Evolutionary conservation across 257 asterid genomes (phyloP), one percentile per base, ranked within the genome.

Genomic region (Osmanthus fragrans): DNA sequence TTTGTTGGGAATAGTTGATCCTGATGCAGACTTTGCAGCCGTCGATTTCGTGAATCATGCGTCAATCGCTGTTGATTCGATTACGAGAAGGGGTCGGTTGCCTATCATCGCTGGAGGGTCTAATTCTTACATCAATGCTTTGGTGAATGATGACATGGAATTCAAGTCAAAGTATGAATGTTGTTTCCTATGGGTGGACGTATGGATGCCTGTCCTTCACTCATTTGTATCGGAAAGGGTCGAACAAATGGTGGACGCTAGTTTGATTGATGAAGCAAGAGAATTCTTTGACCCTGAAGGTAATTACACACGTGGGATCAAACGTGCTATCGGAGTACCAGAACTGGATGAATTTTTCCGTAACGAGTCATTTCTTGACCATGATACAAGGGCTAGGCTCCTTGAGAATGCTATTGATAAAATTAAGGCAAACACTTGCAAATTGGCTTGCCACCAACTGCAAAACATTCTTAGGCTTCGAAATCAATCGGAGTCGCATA

Each of bases 61-160:
- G 0, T 66, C 89, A 0, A 34, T 2, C 0, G 91, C 91, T 1
- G 84, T 87, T 0, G 91, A 83, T 0, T 80, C 77, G 3, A 92
- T 92, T 2, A 78, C 80, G 0, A 37, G 75, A 64, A 71, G 86
- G 74, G 92, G 92, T 0, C 76, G 80, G 42, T 79, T 91, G 0
- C 95, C 99, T 0, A 90, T 94, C 69, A 89, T 94, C 30, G 97
- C 95, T 25, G 99, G 97, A 0, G 97, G 97, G 5, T 92, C 97
- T 0, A 91, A 91, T 77, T 94, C 97, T 0, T 91, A 71, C 69
- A 81, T 92, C 13, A 90, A 86, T 16, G 92, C 97, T 0, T 85
- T 94, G 0, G 91, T 90, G 15, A 74, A 69, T 39, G 92, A 92
- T 2, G 78, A 87, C 68, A 1, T 45, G 4, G 85, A 79, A 2